phyloP scores from a whole-genome alignment of 2,329 filamentous ascomycete genomes.

The Cucurbitaria berberidis region DNA sequence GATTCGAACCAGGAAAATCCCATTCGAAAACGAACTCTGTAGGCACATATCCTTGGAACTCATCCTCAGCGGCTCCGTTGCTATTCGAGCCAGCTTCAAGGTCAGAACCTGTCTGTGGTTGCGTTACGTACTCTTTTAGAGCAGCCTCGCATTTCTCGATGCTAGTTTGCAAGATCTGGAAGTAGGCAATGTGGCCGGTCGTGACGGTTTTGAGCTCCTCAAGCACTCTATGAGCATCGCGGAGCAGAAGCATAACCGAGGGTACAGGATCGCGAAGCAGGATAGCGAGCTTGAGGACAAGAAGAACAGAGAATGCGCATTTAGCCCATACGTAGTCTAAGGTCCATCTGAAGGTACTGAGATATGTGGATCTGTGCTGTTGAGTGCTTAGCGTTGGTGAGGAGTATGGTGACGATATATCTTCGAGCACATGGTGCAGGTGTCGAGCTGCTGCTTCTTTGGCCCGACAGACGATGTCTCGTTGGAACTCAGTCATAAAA shows the following conservation, averaged over 20 bases:
- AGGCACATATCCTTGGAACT: slow-evolving; percentile 61
- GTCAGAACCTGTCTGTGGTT: slow-evolving; percentile 14
- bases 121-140: slow-evolving; percentile 45
- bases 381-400: slow-evolving; percentile 21
- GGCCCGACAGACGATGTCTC: slow-evolving; percentile 56
- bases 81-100: slow-evolving; percentile 2
- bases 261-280: slow-evolving; percentile 54
- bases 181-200: slow-evolving; percentile 55
- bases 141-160: slow-evolving; percentile 59
- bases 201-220: slow-evolving; percentile 52
- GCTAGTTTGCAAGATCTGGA: slow-evolving; percentile 57
- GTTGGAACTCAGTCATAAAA: slow-evolving; percentile 58
- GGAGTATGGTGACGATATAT: slow-evolving; percentile 20
- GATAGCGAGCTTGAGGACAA: slow-evolving; percentile 60
- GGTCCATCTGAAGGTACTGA: slow-evolving; percentile 59
- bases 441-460: slow-evolving; percentile 60
- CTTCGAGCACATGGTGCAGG: slow-evolving; percentile 54
- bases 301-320: slow-evolving; percentile 62
- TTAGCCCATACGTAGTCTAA: slow-evolving; percentile 67
- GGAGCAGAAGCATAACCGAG: slow-evolving; percentile 50
- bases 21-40: slow-evolving; percentile 64
- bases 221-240: slow-evolving; percentile 53
- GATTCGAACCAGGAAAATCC: slow-evolving; percentile 62
- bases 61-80: slow-evolving; percentile 49
- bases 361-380: slow-evolving; percentile 45